Base-by-base conservation (phyloP, 768 basidiomycete genomes). In the Basidioascus undulatus region DNA sequence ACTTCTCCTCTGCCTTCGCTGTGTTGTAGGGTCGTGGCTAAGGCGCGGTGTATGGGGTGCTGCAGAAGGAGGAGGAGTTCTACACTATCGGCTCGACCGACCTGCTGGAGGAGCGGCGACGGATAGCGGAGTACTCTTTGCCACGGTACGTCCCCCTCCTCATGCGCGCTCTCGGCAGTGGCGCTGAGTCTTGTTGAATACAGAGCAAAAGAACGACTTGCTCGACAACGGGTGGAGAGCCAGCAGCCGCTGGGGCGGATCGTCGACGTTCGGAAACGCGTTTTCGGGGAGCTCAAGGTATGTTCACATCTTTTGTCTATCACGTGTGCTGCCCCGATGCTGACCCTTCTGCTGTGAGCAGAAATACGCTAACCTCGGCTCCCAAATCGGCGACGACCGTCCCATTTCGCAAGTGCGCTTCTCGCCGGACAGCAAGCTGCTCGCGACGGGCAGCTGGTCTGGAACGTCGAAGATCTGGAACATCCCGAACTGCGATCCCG, bases 311-410 rank as follows among this genome's bases (percentile, higher is more conserved):
- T 5, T 35, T 23, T n/a, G 6, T n/a, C 32, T 30, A 6, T 26
- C 32, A 13, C 32, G 8, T 25, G 13, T 10, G 18, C 9, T 26
- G n/a, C 32, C 28, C 27, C 41, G 21, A 20, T 21, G 31, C 1
- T 19, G 23, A 13, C 23, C 9, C 27, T 19, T 19, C 19, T 16
- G 9, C 28, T 40, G 16, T 2, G 24, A 1, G n/a, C 50, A 87
- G 82, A 79, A 74, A 58, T 86, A 80, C 58, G 66, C 72, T 36
- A 89, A 86, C 52, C 70, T 96, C 34, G 92, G 92, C 19, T 94
- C 92, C 0, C 89, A 96, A 66, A 86, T 96, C 49, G 92, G 86
- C 41, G 92, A 94, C 57, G 86, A 92, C 49, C 70, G 92, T 32
- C 86, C 92, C 1, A 71, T 96, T 48, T 77, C 84, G 2, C 75